These are phyloP conservation scores for Gnaphalium uliginosum DNA, from an alignment of 129 eudicot genomes.

Conservation along the genomic window DNA sequence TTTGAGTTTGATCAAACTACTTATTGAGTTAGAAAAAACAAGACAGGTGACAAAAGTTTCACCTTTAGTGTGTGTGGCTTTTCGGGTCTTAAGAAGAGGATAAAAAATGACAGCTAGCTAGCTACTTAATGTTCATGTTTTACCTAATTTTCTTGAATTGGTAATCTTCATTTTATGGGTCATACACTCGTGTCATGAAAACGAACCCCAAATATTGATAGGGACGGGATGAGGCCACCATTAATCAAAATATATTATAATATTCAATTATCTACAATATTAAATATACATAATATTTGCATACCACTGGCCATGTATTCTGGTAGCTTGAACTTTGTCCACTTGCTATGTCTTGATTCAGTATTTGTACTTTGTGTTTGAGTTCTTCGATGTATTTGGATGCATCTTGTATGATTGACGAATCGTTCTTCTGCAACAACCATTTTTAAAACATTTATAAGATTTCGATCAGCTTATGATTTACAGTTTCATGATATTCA, in stretches of 20 bases:
- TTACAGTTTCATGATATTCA: neutral
- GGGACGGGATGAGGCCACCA: constrained; percentile 20
- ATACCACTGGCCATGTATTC: constrained; percentile 59
- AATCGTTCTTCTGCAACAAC: constrained; percentile 58
- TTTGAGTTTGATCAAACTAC: neutral
- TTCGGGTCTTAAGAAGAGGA: neutral
- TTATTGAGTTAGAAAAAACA: neutral
- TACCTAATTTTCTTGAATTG: constrained; percentile 12
- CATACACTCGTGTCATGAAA: constrained; percentile 19
- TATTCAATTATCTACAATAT: neutral
- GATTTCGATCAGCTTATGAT: neutral
- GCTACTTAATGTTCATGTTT: neutral
- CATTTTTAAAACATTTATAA: neutral
- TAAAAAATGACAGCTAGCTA: neutral
- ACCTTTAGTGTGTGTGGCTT: neutral
- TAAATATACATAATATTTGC: neutral
- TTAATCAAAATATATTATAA: neutral
- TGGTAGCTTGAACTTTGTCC: constrained; percentile 47
- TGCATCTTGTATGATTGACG: constrained; percentile 84
- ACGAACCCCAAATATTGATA: constrained; percentile 15
- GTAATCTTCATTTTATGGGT: constrained; percentile 4
- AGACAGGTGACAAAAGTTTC: neutral
- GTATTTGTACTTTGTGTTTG: constrained; percentile 72
- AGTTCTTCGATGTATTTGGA: constrained; percentile 83
- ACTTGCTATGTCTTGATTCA: constrained; percentile 62